A percentile compares a stretch with the other conserved stretches of the same genome.
These are phyloP conservation scores for Trapa bicornis DNA, from an alignment of 345 rosid species.

Conservation along the genomic window DNA sequence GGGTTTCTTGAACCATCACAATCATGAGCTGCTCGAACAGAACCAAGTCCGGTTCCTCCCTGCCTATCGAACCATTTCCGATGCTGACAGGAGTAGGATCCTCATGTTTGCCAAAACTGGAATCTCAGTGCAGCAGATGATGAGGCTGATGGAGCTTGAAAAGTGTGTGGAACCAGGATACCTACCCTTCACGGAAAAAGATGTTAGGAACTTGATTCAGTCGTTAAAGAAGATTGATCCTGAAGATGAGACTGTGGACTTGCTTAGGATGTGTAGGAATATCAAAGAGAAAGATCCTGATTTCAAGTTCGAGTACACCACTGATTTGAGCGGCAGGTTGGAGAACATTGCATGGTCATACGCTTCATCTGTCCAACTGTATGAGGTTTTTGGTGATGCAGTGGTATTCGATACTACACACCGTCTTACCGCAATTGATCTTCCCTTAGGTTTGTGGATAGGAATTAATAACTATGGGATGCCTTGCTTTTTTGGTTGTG, in stretches of 20 bases:
- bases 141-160: constrained; percentile 97
- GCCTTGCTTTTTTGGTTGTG: constrained; percentile 98
- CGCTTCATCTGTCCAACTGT: constrained; percentile 73
- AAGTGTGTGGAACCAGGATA: constrained; percentile 93
- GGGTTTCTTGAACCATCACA: constrained; percentile 81
- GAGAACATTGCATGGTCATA: constrained; percentile 94
- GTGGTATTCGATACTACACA: constrained; percentile 91
- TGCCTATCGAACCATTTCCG: constrained; percentile 86
- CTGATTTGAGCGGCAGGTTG: constrained; percentile 50
- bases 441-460: constrained; percentile 98
- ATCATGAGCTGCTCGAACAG: constrained; percentile 78
- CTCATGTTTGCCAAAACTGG: constrained; percentile 97
- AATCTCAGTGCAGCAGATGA: constrained; percentile 96
- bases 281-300: constrained; percentile 86
- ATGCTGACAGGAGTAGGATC: constrained; percentile 75
- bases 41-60: constrained; percentile 96
- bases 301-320: constrained; percentile 70
- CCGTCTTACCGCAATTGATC: constrained; percentile 74
- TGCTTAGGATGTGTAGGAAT: constrained; percentile 77
- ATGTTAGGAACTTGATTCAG: constrained; percentile 92
- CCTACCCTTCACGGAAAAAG: constrained; percentile 90
- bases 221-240: constrained; percentile 73
- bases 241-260: constrained; percentile 81
- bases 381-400: constrained; percentile 87
- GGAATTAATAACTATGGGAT: constrained; percentile 90